Conservation (phyloP, 2,329 filamentous ascomycete species). For the Colletotrichum godetiae region DNA sequence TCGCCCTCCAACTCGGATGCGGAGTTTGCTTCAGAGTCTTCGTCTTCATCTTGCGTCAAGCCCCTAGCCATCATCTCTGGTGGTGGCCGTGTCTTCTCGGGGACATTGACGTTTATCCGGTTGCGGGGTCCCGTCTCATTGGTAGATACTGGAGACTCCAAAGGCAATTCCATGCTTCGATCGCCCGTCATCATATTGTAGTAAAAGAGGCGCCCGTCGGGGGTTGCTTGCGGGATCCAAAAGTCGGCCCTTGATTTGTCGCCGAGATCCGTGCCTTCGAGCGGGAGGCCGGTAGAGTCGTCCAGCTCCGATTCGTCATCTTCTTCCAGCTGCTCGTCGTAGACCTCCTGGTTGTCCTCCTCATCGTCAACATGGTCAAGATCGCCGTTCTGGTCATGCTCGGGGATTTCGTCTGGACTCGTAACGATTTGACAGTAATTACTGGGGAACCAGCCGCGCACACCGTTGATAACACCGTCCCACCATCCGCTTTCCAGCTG, state of each 20-base stretch:
- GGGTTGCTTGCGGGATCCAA: conserved; percentile 97
- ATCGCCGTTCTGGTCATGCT: conserved; percentile 66
- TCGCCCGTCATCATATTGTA: conserved; percentile 98
- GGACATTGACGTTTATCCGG: conserved; percentile 87
- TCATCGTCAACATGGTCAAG: conserved; percentile 71
- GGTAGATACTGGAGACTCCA: conserved; percentile 86
- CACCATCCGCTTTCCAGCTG: conserved; percentile 97
- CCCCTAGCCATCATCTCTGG: conserved; percentile 91
- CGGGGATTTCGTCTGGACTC: conserved; percentile 77
- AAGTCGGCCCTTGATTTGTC: conserved; percentile 92
- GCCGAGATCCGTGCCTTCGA: conserved; percentile 71
- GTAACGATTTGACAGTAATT: conserved; percentile 95
- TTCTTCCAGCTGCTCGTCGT: conserved; percentile 75
- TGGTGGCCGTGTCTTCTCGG: conserved; percentile 89
- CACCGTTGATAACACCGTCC: conserved; percentile 97
- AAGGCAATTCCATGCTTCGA: conserved; percentile 91
- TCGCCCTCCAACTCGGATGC: conserved; percentile 87
- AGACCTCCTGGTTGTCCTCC: conserved; percentile 71
- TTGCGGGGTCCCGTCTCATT: conserved; percentile 89
- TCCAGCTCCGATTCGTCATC: conserved; percentile 70
- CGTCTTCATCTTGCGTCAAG: conserved; percentile 85
- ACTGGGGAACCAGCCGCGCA: conserved; percentile 98
- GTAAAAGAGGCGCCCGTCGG: conserved; percentile 93
- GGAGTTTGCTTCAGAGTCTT: conserved; percentile 86
- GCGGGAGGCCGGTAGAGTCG: conserved; percentile 71